phyloP scores from a whole-genome alignment of 2,329 filamentous ascomycete genomes.

The Botryotinia globosa region DNA sequence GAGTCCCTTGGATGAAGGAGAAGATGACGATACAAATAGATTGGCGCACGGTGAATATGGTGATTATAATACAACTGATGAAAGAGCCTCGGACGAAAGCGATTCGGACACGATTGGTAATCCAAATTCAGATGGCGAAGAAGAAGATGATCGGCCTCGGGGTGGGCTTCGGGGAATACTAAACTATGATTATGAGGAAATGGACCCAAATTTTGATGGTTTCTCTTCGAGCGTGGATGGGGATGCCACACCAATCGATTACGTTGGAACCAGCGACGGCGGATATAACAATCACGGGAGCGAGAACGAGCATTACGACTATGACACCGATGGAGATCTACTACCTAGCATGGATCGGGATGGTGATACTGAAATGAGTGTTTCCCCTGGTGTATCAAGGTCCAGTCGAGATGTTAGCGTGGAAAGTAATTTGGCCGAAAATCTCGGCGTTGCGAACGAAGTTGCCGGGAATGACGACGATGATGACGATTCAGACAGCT shows the following conservation, averaged over 20 bases:
- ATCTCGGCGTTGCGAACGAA: constrained; percentile 32
- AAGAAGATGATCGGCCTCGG: constrained; percentile 31
- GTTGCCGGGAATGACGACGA: constrained; percentile 33
- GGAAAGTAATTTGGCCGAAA: constrained; percentile 19
- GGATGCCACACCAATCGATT: constrained; percentile 7
- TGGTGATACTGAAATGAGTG: constrained; percentile 40
- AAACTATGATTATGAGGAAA: constrained; percentile 19
- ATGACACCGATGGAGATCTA: constrained; percentile 28
- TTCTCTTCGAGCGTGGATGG: constrained; percentile 6
- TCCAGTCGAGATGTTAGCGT: constrained; percentile 21
- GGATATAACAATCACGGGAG: background rate
- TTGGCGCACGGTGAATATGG: constrained; percentile 22
- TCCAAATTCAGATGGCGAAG: constrained; percentile 30
- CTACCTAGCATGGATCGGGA: constrained; percentile 35
- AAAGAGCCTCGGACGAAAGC: constrained; percentile 28
- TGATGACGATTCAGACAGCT: constrained; percentile 33
- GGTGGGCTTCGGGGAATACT: constrained; percentile 31
- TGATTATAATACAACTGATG: constrained; percentile 26
- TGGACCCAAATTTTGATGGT: constrained; percentile 6
- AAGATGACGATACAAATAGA: constrained; percentile 29
- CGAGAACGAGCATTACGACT: constrained; percentile 16
- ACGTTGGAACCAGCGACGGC: background rate
- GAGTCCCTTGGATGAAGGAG: constrained; percentile 38
- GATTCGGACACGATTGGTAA: constrained; percentile 36
- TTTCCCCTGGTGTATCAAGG: constrained; percentile 28